A percentile compares a stretch with the other conserved stretches of the same genome.
phyloP scores from a whole-genome alignment of 345 rosid species.

The Mallotus nudiflorus region DNA sequence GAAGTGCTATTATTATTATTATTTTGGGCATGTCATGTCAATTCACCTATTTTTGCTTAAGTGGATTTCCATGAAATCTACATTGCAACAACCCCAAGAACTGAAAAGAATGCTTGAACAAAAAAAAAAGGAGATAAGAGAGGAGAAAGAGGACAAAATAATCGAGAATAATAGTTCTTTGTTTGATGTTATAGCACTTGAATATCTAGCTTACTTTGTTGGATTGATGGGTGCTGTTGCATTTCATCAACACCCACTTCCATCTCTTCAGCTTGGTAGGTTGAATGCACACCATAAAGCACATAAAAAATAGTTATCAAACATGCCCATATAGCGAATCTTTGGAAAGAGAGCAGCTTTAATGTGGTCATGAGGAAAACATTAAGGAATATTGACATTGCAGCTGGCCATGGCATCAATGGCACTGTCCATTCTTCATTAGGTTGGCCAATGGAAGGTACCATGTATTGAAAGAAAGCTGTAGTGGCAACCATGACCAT shows the following conservation, averaged over 20 bases:
- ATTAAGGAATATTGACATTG: slow-evolving; percentile 66
- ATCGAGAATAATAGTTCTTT: not conserved
- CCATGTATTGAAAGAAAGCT: slow-evolving; percentile 45
- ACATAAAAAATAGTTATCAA: slow-evolving; percentile 66
- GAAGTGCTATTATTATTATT: too few species aligned
- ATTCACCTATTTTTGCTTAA: slow-evolving; percentile 6
- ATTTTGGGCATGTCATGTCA: not conserved
- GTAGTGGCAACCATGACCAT: slow-evolving; percentile 41
- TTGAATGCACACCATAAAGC: slow-evolving; percentile 84
- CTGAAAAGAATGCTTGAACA: not conserved
- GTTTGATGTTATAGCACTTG: slow-evolving; percentile 32
- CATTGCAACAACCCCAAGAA: not conserved
- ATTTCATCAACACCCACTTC: slow-evolving; percentile 31
- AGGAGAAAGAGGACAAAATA: not conserved
- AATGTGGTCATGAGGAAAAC: slow-evolving; percentile 71
- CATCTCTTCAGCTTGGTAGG: slow-evolving; percentile 76
- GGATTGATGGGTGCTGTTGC: slow-evolving; percentile 36
- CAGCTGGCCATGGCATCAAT: slow-evolving; percentile 93
- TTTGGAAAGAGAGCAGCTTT: slow-evolving; percentile 52
- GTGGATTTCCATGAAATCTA: slow-evolving; percentile 17
- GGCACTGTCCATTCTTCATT: slow-evolving; percentile 72
- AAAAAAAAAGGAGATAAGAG: not conserved
- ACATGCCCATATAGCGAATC: slow-evolving; percentile 76
- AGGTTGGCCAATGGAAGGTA: slow-evolving; percentile 25
- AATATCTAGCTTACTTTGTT: slow-evolving; percentile 44